Evolutionary conservation across 1,284 basidiomycete species (phyloP), one percentile per base, ranked within the genome.

Genomic region (Pseudozyma thailandica): DNA sequence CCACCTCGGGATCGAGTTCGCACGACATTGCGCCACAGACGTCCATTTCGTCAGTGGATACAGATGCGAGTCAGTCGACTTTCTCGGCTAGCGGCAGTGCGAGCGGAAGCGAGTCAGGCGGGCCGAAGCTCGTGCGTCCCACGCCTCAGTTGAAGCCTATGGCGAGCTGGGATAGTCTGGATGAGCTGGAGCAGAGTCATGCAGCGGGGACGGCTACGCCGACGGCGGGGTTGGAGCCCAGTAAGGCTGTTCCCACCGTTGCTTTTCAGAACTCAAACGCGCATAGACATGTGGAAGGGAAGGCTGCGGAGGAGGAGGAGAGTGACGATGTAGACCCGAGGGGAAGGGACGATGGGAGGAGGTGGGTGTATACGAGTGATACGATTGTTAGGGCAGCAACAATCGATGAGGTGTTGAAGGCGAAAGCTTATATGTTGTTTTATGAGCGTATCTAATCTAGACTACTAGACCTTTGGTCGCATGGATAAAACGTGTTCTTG

Each of bases 391-490:
- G 90, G 44, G 85, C 91, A 27, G 89, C 91, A 4, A 89, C 89
- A 41, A 84, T 94, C 41, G 91, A 93, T 39, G 94, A 96, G 82
- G 94, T 95, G 7, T 85, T 95, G 73, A 90, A 90, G 80, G 89
- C 90, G 56, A 94, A 92, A 82, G 93, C 93, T 21, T 97, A 96
- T 83, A 88, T 96, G 61, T 90, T 92, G 82, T 91, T 92, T 88
- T 93, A 92, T 81, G 91, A 93, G 84, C 87, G 90, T 38, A 16
- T 62, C 16, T 62, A 23, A 84, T 90, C 26, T 21, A 33, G 23
- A 47, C 31, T 8, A n/a, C n/a, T n/a, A n/a, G n/a, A n/a, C n/a
- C n/a, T n/a, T n/a, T n/a, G n/a, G n/a, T n/a, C n/a, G n/a, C n/a
- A n/a, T n/a, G n/a, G n/a, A n/a, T n/a, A n/a, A n/a, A n/a, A n/a